phyloP scores from a whole-genome alignment of 108 stramenopile genomes.

The Craspedostauros australis region DNA sequence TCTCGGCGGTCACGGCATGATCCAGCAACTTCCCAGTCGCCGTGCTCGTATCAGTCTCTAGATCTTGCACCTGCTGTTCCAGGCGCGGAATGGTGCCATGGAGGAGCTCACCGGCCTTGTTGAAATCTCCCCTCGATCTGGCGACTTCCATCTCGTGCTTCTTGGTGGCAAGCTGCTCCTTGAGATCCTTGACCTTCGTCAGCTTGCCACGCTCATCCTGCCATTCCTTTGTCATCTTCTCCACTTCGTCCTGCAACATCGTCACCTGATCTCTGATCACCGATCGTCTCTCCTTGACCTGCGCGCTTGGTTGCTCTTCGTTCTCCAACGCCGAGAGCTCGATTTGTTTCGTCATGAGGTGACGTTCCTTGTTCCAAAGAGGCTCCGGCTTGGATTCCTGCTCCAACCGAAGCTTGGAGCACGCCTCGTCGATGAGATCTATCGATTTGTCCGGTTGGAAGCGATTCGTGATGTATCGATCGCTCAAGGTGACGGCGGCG shows the following conservation, averaged over 20 bases:
- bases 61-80: constrained; percentile 39
- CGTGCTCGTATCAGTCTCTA: constrained; percentile 15
- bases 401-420: constrained; percentile 57
- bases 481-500: constrained; percentile 82
- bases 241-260: constrained; percentile 57
- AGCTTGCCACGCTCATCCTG: constrained; percentile 56
- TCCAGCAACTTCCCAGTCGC: constrained; percentile 44
- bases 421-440: constrained; percentile 96
- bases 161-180: constrained; percentile 73
- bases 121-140: constrained; percentile 57
- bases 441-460: constrained; percentile 92
- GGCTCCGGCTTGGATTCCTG: constrained; percentile 78
- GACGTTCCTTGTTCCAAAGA: constrained; percentile 70
- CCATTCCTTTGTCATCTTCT: constrained; percentile 52
- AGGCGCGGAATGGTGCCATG: constrained; percentile 62
- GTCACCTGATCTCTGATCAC: constrained; percentile 66
- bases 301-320: constrained; percentile 47
- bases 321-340: constrained; percentile 67
- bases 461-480: constrained; percentile 91
- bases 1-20: constrained; percentile 66
- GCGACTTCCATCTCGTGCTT: constrained; percentile 49
- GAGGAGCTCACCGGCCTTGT: constrained; percentile 54
- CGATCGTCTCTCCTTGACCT: constrained; percentile 31
- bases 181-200: constrained; percentile 46
- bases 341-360: constrained; percentile 74